Evolutionary conservation across 1,284 basidiomycete species (phyloP).

Genomic region (Tilletia indica): DNA sequence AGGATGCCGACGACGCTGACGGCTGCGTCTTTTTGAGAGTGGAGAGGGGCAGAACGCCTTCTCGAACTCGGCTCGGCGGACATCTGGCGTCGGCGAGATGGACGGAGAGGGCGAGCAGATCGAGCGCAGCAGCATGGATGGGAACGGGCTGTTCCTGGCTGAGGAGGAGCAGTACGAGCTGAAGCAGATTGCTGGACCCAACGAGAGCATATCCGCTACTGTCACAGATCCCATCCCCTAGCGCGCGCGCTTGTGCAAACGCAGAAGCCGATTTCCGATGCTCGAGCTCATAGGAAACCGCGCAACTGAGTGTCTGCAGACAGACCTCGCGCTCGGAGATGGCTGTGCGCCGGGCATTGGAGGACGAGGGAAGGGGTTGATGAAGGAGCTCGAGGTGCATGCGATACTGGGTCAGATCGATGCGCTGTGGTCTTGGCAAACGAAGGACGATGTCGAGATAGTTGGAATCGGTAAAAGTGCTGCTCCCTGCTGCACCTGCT

Average conservation of each 20-base stretch:
- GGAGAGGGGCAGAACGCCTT: not conserved
- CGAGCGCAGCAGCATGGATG: conserved; percentile 13
- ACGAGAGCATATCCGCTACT: not conserved
- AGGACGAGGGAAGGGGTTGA: conserved; percentile 11
- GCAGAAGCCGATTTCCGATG: not conserved
- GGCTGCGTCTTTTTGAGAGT: not conserved
- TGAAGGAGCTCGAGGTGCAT: conserved; percentile 12
- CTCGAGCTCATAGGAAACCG: not conserved
- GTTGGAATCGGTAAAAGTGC: not conserved
- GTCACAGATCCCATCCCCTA: not conserved
- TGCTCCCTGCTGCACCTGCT: no score
- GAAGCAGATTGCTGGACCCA: conserved; percentile 9
- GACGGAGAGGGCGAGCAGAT: conserved; percentile 14
- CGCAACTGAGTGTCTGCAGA: conserved; percentile 6
- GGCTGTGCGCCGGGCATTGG: conserved; percentile 1
- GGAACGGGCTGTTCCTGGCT: conserved; percentile 15
- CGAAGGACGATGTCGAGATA: conserved; percentile 7
- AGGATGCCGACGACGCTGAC: not conserved
- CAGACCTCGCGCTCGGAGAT: conserved; percentile 11
- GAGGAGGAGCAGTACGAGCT: conserved; percentile 22
- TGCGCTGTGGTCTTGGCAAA: not conserved
- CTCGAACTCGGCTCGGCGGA: conserved; percentile 3
- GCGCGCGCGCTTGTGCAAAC: not conserved
- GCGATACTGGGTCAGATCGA: conserved; percentile 5
- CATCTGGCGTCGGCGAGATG: conserved; percentile 11